Percentiles rank a stretch among this genome's conserved stretches.
Evolutionary conservation across 495 filamentous ascomycete species (phyloP).

Genomic region (Tuber brumale): DNA sequence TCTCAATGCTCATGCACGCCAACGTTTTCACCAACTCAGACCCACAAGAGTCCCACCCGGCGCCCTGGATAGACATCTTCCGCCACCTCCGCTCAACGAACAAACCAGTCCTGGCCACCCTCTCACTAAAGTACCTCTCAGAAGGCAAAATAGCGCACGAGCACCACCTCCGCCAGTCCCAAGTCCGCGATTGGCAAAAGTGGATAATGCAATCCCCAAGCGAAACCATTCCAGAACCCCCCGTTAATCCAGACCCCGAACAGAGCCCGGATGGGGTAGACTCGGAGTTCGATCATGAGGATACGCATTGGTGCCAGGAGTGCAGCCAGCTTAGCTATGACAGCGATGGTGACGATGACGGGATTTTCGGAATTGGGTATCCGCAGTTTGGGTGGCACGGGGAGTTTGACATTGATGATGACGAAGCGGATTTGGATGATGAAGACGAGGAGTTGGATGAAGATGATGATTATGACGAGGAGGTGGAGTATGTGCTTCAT

Average conservation of each 20-base stretch:
- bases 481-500: slow-evolving; percentile 1
- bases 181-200: slow-evolving; percentile 1
- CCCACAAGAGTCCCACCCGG: not conserved
- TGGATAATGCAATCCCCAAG: not conserved
- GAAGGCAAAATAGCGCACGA: not conserved
- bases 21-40: not conserved
- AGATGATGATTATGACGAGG: not conserved
- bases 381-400: not conserved
- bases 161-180: not conserved
- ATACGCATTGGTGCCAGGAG: not conserved
- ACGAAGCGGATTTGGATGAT: not conserved
- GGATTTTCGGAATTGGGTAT: not conserved
- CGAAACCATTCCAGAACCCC: not conserved
- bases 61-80: not conserved
- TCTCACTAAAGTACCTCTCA: not conserved
- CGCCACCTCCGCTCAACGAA: not conserved
- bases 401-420: not conserved
- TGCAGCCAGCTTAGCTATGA: not conserved
- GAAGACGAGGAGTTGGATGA: not conserved
- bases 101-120: not conserved
- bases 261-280: not conserved
- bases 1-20: not conserved
- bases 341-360: not conserved
- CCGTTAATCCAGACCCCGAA: not conserved
- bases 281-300: not conserved